A percentile compares a stretch with the other conserved stretches of the same genome.
These are phyloP conservation scores for Paspalum notatum DNA, from an alignment of 176 grass and related monocot species.

Conservation along the genomic window DNA sequence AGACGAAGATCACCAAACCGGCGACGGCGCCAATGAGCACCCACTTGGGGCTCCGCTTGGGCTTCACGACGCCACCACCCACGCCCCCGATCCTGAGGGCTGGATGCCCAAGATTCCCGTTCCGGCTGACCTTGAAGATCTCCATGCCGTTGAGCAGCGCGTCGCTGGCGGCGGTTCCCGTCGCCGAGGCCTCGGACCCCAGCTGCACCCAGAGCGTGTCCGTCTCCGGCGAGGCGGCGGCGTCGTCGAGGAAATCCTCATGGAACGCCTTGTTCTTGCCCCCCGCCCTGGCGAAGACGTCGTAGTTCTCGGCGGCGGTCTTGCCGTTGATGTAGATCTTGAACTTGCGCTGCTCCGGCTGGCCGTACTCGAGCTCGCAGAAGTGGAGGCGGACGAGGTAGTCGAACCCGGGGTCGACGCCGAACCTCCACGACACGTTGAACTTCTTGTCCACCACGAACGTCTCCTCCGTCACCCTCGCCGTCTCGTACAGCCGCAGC, in stretches of 20 bases:
- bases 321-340: slow-evolving; percentile 96
- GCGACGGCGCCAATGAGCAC: slow-evolving; percentile 53
- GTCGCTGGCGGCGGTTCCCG: slow-evolving; percentile 59
- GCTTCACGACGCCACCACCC: slow-evolving; percentile 30
- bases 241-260: slow-evolving; percentile 78
- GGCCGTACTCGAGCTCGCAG: slow-evolving; percentile 82
- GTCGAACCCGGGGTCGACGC: slow-evolving; percentile 80
- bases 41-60: slow-evolving; percentile 58
- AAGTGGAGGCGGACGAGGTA: slow-evolving; percentile 90
- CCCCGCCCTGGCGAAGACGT: slow-evolving; percentile 72
- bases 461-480: slow-evolving; percentile 71
- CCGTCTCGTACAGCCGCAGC: slow-evolving; percentile 80
- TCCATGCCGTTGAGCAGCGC: slow-evolving; percentile 95
- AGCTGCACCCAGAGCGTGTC: slow-evolving; percentile 95
- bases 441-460: slow-evolving; percentile 76
- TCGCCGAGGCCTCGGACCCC: slow-evolving; percentile 64
- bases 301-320: slow-evolving; percentile 86
- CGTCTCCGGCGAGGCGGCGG: slow-evolving; percentile 47
- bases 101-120: slow-evolving; percentile 76
- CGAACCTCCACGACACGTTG: slow-evolving; percentile 88
- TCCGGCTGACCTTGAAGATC: slow-evolving; percentile 91
- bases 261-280: slow-evolving; percentile 92
- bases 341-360: slow-evolving; percentile 71
- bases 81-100: slow-evolving; percentile 50
- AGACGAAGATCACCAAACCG: slow-evolving; percentile 53